These are phyloP conservation scores for Mortierella sp. DNA, from an alignment of 371 early-diverging fungal species.

Conservation along the genomic window DNA sequence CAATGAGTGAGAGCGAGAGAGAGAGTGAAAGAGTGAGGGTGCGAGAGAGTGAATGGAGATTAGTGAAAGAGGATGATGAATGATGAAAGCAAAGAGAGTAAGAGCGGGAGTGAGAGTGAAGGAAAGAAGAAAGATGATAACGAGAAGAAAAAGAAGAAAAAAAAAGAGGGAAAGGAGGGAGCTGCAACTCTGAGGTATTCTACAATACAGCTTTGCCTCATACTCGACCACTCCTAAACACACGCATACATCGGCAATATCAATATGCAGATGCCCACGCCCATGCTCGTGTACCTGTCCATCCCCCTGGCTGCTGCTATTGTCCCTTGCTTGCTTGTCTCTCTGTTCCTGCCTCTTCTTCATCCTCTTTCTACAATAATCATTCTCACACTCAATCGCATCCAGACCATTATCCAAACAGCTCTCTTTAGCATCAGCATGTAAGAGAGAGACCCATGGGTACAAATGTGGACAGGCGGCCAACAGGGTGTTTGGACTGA, in stretches of 20 bases:
- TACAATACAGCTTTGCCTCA: not conserved
- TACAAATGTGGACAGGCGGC: not conserved
- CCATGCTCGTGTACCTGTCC: not conserved
- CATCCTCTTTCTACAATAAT: not conserved
- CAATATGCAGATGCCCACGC: slow-evolving; percentile 2
- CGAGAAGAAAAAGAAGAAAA: not conserved
- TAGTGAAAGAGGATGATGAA: not conserved
- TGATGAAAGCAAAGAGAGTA: not conserved
- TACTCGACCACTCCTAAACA: not conserved
- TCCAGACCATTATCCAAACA: not conserved
- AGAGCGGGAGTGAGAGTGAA: not conserved
- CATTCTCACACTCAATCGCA: too few species aligned
- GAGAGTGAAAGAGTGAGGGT: too few species aligned
- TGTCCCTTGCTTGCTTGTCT: not conserved
- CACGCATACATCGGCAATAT: slow-evolving; percentile 1
- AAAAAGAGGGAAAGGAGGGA: not conserved
- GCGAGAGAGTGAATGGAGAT: not conserved
- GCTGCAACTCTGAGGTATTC: not conserved
- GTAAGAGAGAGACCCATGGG: not conserved
- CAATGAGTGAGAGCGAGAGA: not conserved
- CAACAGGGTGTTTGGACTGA: slow-evolving; percentile 11
- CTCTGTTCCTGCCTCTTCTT: not conserved
- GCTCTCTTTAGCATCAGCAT: not conserved
- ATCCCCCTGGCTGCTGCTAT: not conserved
- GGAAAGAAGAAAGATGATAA: not conserved